Evolutionary conservation across 805 yeast species (phyloP).

Genomic region (Yamadazyma phyllophila): DNA sequence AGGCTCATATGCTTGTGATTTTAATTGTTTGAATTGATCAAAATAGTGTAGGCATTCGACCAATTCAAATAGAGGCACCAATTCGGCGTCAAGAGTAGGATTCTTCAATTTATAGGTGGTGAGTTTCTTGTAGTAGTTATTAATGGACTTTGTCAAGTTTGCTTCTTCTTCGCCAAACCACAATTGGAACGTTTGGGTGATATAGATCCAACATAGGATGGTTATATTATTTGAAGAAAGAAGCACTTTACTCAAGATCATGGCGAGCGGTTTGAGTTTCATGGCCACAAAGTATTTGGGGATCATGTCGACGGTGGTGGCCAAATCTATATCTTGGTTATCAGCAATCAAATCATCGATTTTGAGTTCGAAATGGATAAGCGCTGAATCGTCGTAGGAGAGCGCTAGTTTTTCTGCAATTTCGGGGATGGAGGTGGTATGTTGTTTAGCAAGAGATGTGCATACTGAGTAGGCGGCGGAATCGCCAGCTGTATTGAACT

Average conservation of each 20-base stretch:
- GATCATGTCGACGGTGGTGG: constrained; percentile 6
- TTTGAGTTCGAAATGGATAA: constrained; percentile 10
- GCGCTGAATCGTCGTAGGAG: neutral
- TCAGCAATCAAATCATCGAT: constrained; percentile 8
- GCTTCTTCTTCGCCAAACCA: constrained; percentile 12
- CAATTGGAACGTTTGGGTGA: constrained; percentile 8
- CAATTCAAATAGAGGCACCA: constrained; percentile 2
- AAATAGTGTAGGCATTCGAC: constrained; percentile 10
- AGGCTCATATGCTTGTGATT: neutral
- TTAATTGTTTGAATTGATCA: neutral
- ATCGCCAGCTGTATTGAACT: neutral
- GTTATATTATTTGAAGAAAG: constrained; percentile 4
- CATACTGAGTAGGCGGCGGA: neutral
- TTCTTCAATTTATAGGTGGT: neutral
- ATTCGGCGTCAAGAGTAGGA: neutral
- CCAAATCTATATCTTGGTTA: neutral
- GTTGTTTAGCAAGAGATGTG: neutral
- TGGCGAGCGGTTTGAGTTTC: constrained; percentile 10
- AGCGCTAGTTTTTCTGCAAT: neutral
- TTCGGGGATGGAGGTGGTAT: neutral
- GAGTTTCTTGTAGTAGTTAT: constrained; percentile 6
- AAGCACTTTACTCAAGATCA: constrained; percentile 6
- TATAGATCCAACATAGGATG: constrained; percentile 9
- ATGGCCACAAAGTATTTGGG: constrained; percentile 14
- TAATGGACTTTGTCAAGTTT: constrained; percentile 1